These are phyloP conservation scores for Vitis hybrid DNA, from an alignment of 177 flowering plant genomes.

Conservation along the genomic window DNA sequence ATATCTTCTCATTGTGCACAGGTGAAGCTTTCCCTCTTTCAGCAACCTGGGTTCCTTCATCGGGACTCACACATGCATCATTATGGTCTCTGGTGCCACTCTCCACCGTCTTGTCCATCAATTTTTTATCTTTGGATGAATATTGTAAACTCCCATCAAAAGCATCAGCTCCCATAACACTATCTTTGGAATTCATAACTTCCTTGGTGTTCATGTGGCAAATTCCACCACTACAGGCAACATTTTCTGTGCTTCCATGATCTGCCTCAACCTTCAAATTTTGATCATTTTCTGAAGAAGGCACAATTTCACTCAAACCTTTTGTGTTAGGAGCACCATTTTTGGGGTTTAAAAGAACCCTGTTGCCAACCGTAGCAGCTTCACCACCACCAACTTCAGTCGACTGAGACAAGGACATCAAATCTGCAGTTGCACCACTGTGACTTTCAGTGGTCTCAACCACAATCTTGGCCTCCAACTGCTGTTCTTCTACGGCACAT, in stretches of 20 bases:
- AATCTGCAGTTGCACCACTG: slow-evolving; percentile 2
- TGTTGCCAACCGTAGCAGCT: neutral
- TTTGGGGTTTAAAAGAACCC: neutral
- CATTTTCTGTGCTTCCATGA: slow-evolving; percentile 2
- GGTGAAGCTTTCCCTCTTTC: neutral
- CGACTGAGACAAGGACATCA: neutral
- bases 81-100: too few species aligned
- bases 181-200: too few species aligned
- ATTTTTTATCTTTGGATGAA: too few species aligned
- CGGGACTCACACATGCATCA: neutral
- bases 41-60: neutral
- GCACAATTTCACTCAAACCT: neutral
- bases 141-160: too few species aligned
- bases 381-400: slow-evolving; percentile 8
- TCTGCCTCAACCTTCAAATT: neutral
- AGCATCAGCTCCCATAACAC: too few species aligned
- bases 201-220: too few species aligned
- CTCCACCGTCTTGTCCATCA: too few species aligned
- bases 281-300: slow-evolving; percentile 5
- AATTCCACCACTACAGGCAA: too few species aligned
- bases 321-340: neutral
- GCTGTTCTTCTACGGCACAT: slow-evolving; percentile 14
- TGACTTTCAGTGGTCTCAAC: slow-evolving; percentile 9
- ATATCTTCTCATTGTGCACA: too few species aligned
- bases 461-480: neutral